Evolutionary conservation across 169 alveolate species (phyloP).

Genomic region (Plasmodium blacklocki): DNA sequence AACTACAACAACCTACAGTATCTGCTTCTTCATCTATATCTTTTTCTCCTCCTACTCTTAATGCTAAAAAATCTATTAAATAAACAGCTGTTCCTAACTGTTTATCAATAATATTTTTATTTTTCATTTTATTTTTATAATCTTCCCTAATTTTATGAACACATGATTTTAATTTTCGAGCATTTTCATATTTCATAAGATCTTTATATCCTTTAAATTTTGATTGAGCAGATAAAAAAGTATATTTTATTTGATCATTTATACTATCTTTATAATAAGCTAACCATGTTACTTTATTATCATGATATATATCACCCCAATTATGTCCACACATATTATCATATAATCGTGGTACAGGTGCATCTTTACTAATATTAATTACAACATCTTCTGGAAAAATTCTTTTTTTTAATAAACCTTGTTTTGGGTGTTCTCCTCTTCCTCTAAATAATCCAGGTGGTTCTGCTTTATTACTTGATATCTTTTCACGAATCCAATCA

Average conservation of each 20-base stretch:
- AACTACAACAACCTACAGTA: slow-evolving; percentile 99
- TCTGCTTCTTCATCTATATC: slow-evolving; percentile 99
- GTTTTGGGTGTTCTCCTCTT: slow-evolving; percentile 99
- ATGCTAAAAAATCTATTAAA: slow-evolving; percentile 98
- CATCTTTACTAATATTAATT: slow-evolving; percentile 94
- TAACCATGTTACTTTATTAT: slow-evolving; percentile 97
- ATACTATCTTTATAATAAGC: slow-evolving; percentile 96
- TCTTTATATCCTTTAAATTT: slow-evolving; percentile 96
- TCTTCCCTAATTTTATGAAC: slow-evolving; percentile 93
- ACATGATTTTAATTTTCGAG: slow-evolving; percentile 92
- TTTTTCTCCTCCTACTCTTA: slow-evolving; percentile 99
- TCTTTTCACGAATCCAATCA: slow-evolving; percentile 92
- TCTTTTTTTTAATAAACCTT: slow-evolving; percentile 92
- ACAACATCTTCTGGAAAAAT: slow-evolving; percentile 96
- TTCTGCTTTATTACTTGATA: slow-evolving; percentile 95
- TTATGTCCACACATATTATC: slow-evolving; percentile 95
- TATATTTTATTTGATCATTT: slow-evolving; percentile 94
- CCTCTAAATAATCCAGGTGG: slow-evolving; percentile 99
- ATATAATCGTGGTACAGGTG: slow-evolving; percentile 96
- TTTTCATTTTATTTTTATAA: slow-evolving; percentile 90
- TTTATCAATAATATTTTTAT: slow-evolving; percentile 86
- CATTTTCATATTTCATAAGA: slow-evolving; percentile 97
- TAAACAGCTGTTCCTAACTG: slow-evolving; percentile 99
- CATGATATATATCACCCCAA: slow-evolving; percentile 97
- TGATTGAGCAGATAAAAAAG: slow-evolving; percentile 96